Conservation (phyloP, 192 early-diverging fungal species). For the Allomyces macrogynus region DNA sequence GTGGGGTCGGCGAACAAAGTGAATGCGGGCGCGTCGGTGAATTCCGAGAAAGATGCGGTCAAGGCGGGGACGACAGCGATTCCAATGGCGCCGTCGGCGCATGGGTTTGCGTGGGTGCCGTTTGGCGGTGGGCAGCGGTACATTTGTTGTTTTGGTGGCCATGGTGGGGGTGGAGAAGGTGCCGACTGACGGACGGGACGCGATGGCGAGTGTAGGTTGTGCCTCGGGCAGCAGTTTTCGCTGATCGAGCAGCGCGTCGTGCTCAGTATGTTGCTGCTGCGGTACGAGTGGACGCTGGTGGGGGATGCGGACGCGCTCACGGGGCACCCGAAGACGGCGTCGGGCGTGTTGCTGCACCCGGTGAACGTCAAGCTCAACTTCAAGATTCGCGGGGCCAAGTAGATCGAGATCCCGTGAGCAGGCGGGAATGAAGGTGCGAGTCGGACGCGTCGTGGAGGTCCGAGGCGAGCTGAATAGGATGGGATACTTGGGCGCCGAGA, state of each 20-base stretch:
- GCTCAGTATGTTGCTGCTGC: conserved; percentile 22
- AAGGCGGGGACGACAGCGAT: not conserved
- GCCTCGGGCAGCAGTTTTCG: conserved; percentile 41
- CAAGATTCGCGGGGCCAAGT: too few species aligned
- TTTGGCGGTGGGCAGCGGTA: conserved; percentile 32
- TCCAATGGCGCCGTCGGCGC: not conserved
- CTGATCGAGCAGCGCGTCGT: conserved; percentile 33
- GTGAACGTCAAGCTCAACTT: not conserved
- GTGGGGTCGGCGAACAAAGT: not conserved
- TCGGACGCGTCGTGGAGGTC: too few species aligned
- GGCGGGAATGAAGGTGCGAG: too few species aligned
- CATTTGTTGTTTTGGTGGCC: too few species aligned
- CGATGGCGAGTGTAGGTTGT: conserved; percentile 8
- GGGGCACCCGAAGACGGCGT: not conserved
- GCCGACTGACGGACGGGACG: too few species aligned
- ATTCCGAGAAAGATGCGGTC: not conserved
- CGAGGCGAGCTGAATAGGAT: too few species aligned
- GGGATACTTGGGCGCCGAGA: too few species aligned
- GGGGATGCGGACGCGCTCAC: not conserved
- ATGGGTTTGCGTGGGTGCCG: conserved; percentile 21
- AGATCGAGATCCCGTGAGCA: too few species aligned
- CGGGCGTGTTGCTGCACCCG: not conserved
- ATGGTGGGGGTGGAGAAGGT: too few species aligned
- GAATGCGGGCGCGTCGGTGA: too few species aligned
- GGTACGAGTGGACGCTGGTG: conserved; percentile 18